phyloP scores from a whole-genome alignment of 768 basidiomycete species.

The Rhodotorula kratochvilovae region DNA sequence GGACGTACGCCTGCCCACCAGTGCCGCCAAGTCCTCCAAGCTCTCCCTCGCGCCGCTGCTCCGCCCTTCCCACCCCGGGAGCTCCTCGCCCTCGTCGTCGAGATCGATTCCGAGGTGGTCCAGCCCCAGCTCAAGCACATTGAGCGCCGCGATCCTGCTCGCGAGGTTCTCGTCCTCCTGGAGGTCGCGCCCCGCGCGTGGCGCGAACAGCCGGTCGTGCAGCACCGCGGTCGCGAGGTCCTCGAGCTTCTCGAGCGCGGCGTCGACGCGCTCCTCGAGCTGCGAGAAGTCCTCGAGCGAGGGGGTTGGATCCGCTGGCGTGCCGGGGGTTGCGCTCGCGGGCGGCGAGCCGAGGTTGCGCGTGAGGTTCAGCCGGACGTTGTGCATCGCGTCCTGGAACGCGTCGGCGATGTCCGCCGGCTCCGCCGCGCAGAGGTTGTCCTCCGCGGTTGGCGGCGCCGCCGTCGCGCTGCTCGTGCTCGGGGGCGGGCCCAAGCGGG shows the following conservation, averaged over 20 bases:
- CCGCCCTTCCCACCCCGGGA: slow-evolving; percentile 49
- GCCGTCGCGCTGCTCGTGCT: neutral
- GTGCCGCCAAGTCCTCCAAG: slow-evolving; percentile 62
- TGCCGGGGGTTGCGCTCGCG: slow-evolving; percentile 26
- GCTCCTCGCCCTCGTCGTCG: slow-evolving; percentile 47
- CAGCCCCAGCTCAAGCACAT: slow-evolving; percentile 79
- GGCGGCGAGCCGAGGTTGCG: slow-evolving; percentile 53
- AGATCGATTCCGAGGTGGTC: slow-evolving; percentile 85
- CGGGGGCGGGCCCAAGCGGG: neutral
- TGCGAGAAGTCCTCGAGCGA: slow-evolving; percentile 46
- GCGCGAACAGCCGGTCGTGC: slow-evolving; percentile 85
- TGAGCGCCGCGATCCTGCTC: slow-evolving; percentile 81
- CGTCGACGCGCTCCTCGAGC: slow-evolving; percentile 55
- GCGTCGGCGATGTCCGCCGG: slow-evolving; percentile 42
- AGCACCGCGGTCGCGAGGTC: slow-evolving; percentile 64
- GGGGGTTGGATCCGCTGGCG: slow-evolving; percentile 46
- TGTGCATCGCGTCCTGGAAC: slow-evolving; percentile 38
- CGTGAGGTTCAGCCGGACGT: slow-evolving; percentile 46
- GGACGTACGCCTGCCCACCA: slow-evolving; percentile 70
- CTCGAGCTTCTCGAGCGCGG: slow-evolving; percentile 70
- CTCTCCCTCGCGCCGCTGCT: slow-evolving; percentile 45
- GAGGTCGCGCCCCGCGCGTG: slow-evolving; percentile 66
- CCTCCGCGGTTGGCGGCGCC: no score
- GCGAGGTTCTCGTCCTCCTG: slow-evolving; percentile 87
- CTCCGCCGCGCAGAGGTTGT: slow-evolving; percentile 28